Base-by-base conservation (phyloP, 345 rosid species). In the Angophora floribunda region DNA sequence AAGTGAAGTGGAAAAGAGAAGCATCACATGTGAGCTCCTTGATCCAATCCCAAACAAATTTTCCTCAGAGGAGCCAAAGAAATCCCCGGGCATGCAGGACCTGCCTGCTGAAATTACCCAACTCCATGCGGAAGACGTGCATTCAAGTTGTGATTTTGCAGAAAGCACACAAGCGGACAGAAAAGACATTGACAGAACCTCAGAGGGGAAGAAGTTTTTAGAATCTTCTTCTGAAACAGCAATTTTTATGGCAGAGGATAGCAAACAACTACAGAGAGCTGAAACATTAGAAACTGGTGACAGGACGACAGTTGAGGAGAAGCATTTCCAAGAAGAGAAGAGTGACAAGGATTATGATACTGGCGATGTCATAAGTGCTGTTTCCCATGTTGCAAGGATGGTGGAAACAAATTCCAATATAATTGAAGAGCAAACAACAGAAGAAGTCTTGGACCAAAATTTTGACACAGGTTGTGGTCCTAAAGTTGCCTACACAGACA, bases 171-270 rank as follows among this genome's bases (percentile, higher is more conserved):
- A 21, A 12, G 51, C 30, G 5, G 87, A 55, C 87, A 85, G 53
- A 78, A 84, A 88, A 91, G 88, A 89, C 87, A 89, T 89, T 24
- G 85, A 87, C 82, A 91, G 87, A 89, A 87, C 67, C 86, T 52
- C 75, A 22, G 93, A 88, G 86, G 93, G 91, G 91, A 92, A 86
- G 67, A 86, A 61, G 86, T 88, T 92, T 92, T 80, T 87, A 9
- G 90, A 91, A 90, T 92, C 95, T 75, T 88, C 93, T 89, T 92
- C 92, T 85, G 89, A 75, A 88, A 90, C 53, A 79, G 93, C 86
- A 16, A 86, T 87, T 88, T 55, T 89, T 51, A 87, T 47, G 79
- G 41, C 51, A 28, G 90, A 87, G 67, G 86, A 75, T 45, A 87
- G 89, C 57, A 89, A 85, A n/a, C 86, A 55, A 78, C 84, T 63